Conservation (phyloP, 345 rosid species). For the Rhodamnia argentea region DNA sequence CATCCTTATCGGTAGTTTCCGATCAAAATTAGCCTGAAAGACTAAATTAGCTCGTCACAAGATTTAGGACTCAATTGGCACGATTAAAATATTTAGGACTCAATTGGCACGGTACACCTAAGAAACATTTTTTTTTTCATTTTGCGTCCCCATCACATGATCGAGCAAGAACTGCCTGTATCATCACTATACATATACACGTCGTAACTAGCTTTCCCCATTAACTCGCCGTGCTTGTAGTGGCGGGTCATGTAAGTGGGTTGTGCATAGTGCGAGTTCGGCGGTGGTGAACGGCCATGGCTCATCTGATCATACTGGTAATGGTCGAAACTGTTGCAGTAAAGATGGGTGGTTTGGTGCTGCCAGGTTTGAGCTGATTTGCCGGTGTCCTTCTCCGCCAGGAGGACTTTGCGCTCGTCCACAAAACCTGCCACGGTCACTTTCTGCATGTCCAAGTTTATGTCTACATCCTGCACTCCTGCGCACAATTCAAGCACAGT, state of each 20-base stretch:
- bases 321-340: not conserved
- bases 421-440: not conserved
- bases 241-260: not conserved
- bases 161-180: not conserved
- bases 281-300: not conserved
- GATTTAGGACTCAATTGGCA: too few species aligned
- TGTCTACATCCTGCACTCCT: not conserved
- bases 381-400: conserved; percentile 1
- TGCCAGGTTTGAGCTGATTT: conserved; percentile 4
- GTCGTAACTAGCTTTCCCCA: not conserved
- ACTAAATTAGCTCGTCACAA: too few species aligned
- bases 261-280: not conserved
- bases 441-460: not conserved
- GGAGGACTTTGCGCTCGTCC: not conserved
- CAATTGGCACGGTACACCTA: too few species aligned
- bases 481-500: not conserved
- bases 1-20: too few species aligned
- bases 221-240: not conserved
- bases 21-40: too few species aligned
- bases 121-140: too few species aligned
- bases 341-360: not conserved
- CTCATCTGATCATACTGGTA: not conserved
- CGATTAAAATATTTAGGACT: too few species aligned
- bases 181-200: not conserved
- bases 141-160: not conserved